Evolutionary conservation across 2,329 filamentous ascomycete species (phyloP).

Genomic region (Fusarium tuaranense): DNA sequence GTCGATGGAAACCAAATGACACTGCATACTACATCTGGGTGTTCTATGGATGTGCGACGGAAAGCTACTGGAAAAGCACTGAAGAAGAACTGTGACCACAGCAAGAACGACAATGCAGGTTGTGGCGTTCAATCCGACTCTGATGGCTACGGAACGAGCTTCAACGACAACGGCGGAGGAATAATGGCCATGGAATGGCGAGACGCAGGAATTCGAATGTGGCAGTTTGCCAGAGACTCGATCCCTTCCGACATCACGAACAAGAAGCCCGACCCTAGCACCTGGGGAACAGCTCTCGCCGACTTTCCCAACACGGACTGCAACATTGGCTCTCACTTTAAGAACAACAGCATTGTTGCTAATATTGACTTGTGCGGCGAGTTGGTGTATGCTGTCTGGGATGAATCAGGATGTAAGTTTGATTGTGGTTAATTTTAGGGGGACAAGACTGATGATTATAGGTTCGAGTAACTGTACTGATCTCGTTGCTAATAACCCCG

Average conservation of each 20-base stretch:
- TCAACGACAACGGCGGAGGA: constrained; percentile 68
- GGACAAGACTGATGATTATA: constrained; percentile 34
- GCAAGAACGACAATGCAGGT: constrained; percentile 64
- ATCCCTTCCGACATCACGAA: constrained; percentile 65
- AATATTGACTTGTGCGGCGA: constrained; percentile 75
- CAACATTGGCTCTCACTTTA: constrained; percentile 69
- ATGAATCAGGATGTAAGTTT: constrained; percentile 57
- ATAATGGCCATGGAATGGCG: constrained; percentile 73
- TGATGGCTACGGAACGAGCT: constrained; percentile 61
- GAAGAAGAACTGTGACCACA: constrained; percentile 62
- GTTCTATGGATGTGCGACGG: constrained; percentile 65
- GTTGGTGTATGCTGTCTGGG: constrained; percentile 61
- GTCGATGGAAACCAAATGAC: constrained; percentile 68
- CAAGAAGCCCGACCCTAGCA: constrained; percentile 67
- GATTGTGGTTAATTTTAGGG: too few relatives aligned
- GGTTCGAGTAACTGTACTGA: constrained; percentile 68
- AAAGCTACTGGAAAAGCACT: constrained; percentile 61
- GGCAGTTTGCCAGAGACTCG: constrained; percentile 65
- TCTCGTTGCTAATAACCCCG: constrained; percentile 68
- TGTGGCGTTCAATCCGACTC: constrained; percentile 63
- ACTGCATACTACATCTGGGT: constrained; percentile 66
- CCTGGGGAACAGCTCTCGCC: constrained; percentile 71
- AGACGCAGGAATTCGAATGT: constrained; percentile 70
- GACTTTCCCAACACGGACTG: constrained; percentile 75
- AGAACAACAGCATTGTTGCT: constrained; percentile 73